Base-by-base conservation (phyloP, 805 yeast species). In the Teunomyces panamensis region DNA sequence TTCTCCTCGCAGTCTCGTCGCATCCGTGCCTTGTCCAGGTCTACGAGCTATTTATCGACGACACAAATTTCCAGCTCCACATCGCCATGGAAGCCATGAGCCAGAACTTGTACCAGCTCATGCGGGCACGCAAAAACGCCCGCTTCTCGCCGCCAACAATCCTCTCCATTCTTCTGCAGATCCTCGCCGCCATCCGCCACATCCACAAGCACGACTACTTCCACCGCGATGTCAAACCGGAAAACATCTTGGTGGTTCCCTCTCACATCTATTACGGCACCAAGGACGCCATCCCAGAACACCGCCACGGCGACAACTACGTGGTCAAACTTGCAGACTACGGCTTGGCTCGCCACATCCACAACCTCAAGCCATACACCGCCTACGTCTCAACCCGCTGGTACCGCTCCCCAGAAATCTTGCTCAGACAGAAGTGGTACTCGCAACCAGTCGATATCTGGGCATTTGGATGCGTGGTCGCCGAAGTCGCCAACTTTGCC, bases 181-280 rank as follows among this genome's bases (percentile, higher is more conserved):
- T 91, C 1, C 69, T 89, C 48, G 74, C 79, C 47, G 99, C 94
- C 3, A 75, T 91, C 27, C 78, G 81, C 48, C 97, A 92, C 64
- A 89, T 92, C 47, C 99, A 89, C 59, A 62, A 65, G 26, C 69
- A 75, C 56, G 78, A 79, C 9, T 88, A 75, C 59, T 84, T 84
- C 59, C 98, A 92, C 64, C 78, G 99, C 48, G 99, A 92, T 71
- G 77, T 92, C 43, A 92, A 92, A 65, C 98, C 99, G 0, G 97
- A 92, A 59, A 92, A 92, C 65, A 85, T 92, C 24, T 76, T 92
- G 55, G 80, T 91, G 4, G 74, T 83, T 32, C 81, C 84, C 17
- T 67, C 85, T 5, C 64, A 68, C 34, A 74, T 74, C 43, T 85
- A 77, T 57, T 85, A 78, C 62, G 79, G 79, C 2, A 54, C 66